Evolutionary conservation across 768 basidiomycete species (phyloP).

Genomic region (Mycena galericulata): DNA sequence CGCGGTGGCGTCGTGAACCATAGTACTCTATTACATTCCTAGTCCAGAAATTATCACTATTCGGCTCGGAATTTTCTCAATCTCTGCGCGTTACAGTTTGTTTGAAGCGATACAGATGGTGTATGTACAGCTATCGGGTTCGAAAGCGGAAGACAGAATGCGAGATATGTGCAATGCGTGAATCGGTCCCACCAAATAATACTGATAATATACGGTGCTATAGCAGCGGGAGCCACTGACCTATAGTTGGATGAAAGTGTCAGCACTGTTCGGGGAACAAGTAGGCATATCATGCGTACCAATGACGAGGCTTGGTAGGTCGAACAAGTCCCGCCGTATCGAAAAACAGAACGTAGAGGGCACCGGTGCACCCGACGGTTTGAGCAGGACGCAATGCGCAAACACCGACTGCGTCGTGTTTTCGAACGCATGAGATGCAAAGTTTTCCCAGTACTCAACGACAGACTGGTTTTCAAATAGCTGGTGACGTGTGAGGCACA

Average conservation of each 20-base stretch:
- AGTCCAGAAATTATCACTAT: slow-evolving; percentile 6
- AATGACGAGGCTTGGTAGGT: slow-evolving; percentile 89
- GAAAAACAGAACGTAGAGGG: slow-evolving; percentile 97
- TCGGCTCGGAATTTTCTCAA: slow-evolving; percentile 2
- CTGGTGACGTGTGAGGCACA: slow-evolving; percentile 49
- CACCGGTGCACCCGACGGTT: slow-evolving; percentile 85
- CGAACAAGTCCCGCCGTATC: slow-evolving; percentile 92
- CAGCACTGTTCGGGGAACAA: slow-evolving; percentile 19
- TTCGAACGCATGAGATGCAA: slow-evolving; percentile 96
- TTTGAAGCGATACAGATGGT: slow-evolving; percentile 31
- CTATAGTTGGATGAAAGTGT: slow-evolving; percentile 49
- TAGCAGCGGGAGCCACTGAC: slow-evolving; percentile 89
- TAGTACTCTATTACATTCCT: slow-evolving; percentile 25
- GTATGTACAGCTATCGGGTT: slow-evolving; percentile 11
- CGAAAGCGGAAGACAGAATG: slow-evolving; percentile 23
- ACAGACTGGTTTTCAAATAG: slow-evolving; percentile 96
- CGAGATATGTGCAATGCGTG: neutral
- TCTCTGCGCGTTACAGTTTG: slow-evolving; percentile 28
- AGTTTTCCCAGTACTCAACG: slow-evolving; percentile 97
- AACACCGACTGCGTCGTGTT: slow-evolving; percentile 97
- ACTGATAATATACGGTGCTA: slow-evolving; percentile 48
- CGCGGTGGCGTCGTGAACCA: slow-evolving; percentile 12
- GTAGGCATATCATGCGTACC: slow-evolving; percentile 57
- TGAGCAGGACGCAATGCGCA: slow-evolving; percentile 90
- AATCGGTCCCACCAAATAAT: slow-evolving; percentile 20